Evolutionary conservation across 2,329 filamentous ascomycete genomes (phyloP), one percentile per base, ranked within the genome.

Genomic region (Diplocarpon mali): DNA sequence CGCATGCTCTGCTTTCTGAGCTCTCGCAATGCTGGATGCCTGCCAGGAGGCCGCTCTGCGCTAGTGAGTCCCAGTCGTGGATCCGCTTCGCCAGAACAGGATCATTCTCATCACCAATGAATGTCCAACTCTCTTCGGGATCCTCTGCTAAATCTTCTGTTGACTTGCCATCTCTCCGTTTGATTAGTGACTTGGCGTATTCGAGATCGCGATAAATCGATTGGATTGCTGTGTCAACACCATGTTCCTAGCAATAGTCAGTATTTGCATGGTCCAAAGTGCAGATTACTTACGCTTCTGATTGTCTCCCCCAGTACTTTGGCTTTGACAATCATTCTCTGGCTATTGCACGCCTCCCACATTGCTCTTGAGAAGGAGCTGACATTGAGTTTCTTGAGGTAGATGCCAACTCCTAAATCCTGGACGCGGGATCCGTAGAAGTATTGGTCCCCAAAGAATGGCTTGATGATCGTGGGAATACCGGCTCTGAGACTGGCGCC

Each of bases 371-470:
- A 84, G 56, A 98, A 90, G 31, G 82, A 76, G 53, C 78, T 83
- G n/a, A 85, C 82, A 16, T 92, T 93, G 69, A 95, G 78, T 64
- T 86, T 92, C 69, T 84, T 88, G 56, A 98, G 71, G 59, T 82
- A 86, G 15, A 95, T 80, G 0, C 92, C 92, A 2, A 96, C 92
- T 0, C 92, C 90, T 5, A 98, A 71, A 58, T 96, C 90, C 62
- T 96, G 88, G 1, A 96, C 84, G 3, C 92, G 76, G 27, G 73
- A 77, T 6, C 88, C 92, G 57, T 94, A 96, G 70, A 98, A 98
- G 71, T 84, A 95, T 61, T 98, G 92, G 57, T 98, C 92, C 5
- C 92, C 92, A 60, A 98, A 98, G 69, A 96, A 98, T 0, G 92
- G 92, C 49, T 90, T 85, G 60, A 96, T 84, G 52, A 98, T 89